Evolutionary conservation across 148 eudicot genomes (phyloP).

Genomic region (Chenopodium album): DNA sequence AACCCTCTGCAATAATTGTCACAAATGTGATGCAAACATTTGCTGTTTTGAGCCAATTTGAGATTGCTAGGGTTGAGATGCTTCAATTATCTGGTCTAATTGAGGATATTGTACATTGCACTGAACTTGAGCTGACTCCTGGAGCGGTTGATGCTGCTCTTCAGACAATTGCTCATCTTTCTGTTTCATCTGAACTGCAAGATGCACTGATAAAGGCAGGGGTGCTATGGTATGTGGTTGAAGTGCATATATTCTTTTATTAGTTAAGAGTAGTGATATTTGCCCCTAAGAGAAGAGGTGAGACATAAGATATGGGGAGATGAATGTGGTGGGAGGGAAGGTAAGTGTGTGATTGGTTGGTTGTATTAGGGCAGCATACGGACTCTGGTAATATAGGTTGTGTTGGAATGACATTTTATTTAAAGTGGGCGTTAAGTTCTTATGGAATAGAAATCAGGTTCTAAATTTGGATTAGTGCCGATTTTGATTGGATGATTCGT

Average conservation of each 20-base stretch:
- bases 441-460: not conserved
- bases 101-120: constrained; percentile 93
- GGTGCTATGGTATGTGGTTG: constrained; percentile 67
- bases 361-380: not conserved
- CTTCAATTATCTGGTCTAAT: constrained; percentile 78
- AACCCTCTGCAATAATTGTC: constrained; percentile 82
- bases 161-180: constrained; percentile 83
- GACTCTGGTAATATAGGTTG: not conserved
- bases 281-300: not conserved
- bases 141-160: constrained; percentile 91
- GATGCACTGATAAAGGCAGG: constrained; percentile 80
- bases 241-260: not conserved
- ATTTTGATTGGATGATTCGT: not conserved
- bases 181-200: constrained; percentile 74
- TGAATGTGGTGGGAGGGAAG: not conserved
- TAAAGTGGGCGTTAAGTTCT: not conserved
- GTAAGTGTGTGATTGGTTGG: not conserved
- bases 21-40: constrained; percentile 85
- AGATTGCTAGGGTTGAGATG: constrained; percentile 82
- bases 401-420: not conserved
- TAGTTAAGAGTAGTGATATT: not conserved
- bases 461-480: not conserved
- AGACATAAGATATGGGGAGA: not conserved
- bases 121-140: constrained; percentile 91
- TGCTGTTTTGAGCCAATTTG: constrained; percentile 83